Conservation (phyloP, 2,329 filamentous ascomycete species). For the Phialophora tarda region DNA sequence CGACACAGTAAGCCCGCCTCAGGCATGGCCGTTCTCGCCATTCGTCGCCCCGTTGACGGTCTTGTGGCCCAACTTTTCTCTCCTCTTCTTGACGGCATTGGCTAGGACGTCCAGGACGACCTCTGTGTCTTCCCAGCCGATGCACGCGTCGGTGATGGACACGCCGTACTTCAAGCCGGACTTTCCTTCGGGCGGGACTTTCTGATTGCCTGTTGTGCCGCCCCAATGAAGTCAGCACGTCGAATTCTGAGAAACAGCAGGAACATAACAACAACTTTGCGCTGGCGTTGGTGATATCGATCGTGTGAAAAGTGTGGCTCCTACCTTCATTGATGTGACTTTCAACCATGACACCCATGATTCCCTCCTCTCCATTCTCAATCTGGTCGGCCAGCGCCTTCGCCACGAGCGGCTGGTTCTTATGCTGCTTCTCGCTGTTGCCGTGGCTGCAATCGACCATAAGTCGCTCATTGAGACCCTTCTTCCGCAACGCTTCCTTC, state of each 20-base stretch:
- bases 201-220: conserved; percentile 43
- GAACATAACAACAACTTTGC: not conserved
- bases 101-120: conserved; percentile 77
- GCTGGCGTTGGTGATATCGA: not conserved
- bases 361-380: conserved; percentile 80
- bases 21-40: conserved; percentile 29
- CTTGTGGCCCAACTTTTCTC: conserved; percentile 52
- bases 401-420: conserved; percentile 94
- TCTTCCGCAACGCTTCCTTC: conserved; percentile 78
- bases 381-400: conserved; percentile 82
- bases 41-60: conserved; percentile 23
- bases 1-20: not conserved
- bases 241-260: too few species aligned
- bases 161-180: conserved; percentile 44
- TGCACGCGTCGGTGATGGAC: conserved; percentile 63
- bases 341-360: conserved; percentile 98
- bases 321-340: conserved; percentile 93
- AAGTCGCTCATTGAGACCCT: conserved; percentile 84
- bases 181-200: conserved; percentile 43
- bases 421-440: conserved; percentile 97
- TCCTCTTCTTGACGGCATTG: conserved; percentile 75
- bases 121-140: conserved; percentile 90
- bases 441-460: conserved; percentile 99
- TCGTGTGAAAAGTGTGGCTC: conserved; percentile 72
- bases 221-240: not conserved